Evolutionary conservation across 352 stramenopile genomes (phyloP).

Genomic region (Phytophthora constricta): DNA sequence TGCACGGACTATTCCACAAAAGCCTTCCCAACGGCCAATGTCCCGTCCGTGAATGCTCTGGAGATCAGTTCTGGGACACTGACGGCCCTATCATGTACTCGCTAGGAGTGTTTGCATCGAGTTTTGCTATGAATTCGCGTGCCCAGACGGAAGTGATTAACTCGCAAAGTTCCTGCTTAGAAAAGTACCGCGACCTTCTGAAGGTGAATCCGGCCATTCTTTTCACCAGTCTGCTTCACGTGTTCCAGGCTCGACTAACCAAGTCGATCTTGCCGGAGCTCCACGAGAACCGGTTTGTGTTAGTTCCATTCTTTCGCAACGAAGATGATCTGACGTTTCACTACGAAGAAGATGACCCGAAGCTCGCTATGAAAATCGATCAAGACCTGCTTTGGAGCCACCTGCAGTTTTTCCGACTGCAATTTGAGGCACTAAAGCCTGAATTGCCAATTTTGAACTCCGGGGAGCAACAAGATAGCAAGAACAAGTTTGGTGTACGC

Average conservation of each 20-base stretch:
- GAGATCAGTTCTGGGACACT: slow-evolving; percentile 79
- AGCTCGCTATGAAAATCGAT: slow-evolving; percentile 55
- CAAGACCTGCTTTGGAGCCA: slow-evolving; percentile 46
- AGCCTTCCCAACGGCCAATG: slow-evolving; percentile 37
- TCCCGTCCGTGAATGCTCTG: slow-evolving; percentile 46
- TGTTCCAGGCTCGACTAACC: slow-evolving; percentile 59
- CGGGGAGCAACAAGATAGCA: slow-evolving; percentile 14
- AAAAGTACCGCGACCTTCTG: slow-evolving; percentile 58
- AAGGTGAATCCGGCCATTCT: slow-evolving; percentile 63
- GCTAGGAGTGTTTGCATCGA: slow-evolving; percentile 66
- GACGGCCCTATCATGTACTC: slow-evolving; percentile 69
- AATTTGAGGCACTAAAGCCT: slow-evolving; percentile 58
- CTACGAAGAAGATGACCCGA: slow-evolving; percentile 54
- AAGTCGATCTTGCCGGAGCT: slow-evolving; percentile 61
- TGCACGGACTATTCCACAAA: slow-evolving; percentile 67
- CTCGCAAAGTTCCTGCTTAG: slow-evolving; percentile 23
- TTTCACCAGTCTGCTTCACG: slow-evolving; percentile 61
- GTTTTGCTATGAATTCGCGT: slow-evolving; percentile 52
- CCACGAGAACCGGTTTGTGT: slow-evolving; percentile 60
- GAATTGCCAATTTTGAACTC: slow-evolving; percentile 14
- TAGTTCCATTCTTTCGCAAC: slow-evolving; percentile 59
- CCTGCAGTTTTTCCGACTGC: slow-evolving; percentile 63
- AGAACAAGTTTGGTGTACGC: slow-evolving; percentile 6
- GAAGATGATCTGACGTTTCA: slow-evolving; percentile 65
- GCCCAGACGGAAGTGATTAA: slow-evolving; percentile 22